Conservation (phyloP, 345 rosid genomes). For the Populus simonii region DNA sequence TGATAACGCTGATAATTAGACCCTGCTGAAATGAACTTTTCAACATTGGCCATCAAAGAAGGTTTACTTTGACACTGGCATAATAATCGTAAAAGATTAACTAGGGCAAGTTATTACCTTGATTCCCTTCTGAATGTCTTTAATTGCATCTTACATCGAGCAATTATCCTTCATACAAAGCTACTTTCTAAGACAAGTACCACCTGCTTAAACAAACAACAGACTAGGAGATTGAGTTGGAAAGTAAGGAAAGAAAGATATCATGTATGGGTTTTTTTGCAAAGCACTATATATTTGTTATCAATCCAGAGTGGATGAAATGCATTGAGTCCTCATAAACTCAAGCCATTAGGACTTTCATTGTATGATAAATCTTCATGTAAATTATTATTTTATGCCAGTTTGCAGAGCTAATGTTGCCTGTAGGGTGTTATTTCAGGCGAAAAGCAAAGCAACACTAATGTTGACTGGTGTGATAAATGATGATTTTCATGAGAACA, state of each 20-base stretch:
- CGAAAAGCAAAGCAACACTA: conserved; percentile 74
- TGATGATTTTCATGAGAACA: conserved; percentile 67
- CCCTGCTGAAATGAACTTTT: not conserved
- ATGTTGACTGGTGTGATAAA: conserved; percentile 57
- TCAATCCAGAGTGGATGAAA: not conserved
- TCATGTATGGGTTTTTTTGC: not conserved
- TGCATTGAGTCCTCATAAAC: not conserved
- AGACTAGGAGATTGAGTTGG: not conserved
- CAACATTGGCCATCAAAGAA: not conserved
- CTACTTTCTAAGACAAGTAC: not conserved
- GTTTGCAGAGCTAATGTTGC: conserved; percentile 44
- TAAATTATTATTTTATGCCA: not conserved
- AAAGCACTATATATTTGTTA: not conserved
- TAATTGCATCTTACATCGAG: not conserved
- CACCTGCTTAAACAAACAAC: not conserved
- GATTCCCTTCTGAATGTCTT: not conserved
- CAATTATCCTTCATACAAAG: not conserved
- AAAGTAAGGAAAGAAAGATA: not conserved
- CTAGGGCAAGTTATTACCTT: not conserved
- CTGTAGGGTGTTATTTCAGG: conserved; percentile 71
- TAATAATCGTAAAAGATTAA: not conserved
- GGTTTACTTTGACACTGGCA: not conserved
- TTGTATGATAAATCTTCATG: not conserved
- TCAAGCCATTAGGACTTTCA: not conserved
- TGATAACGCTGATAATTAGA: not conserved